Conservation (phyloP, 495 filamentous ascomycete genomes). For the Coniosporium apollinis region DNA sequence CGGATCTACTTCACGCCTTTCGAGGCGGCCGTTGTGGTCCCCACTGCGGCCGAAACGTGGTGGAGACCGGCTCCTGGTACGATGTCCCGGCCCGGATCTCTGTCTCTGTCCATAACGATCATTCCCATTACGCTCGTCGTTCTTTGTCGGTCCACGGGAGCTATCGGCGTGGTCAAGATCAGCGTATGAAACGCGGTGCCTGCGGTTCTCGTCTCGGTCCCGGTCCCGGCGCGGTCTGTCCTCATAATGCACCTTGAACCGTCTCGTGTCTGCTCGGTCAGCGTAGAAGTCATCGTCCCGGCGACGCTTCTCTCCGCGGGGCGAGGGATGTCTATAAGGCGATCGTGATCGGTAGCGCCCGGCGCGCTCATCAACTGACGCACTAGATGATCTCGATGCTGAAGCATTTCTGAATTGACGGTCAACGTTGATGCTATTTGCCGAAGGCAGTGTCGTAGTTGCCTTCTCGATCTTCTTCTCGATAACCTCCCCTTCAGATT, state of each 20-base stretch:
- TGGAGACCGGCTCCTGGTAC: conserved; percentile 54
- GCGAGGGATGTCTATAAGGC: conserved; percentile 8
- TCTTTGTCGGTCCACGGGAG: conserved; percentile 36
- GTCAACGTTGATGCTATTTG: conserved; percentile 61
- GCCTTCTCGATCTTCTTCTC: conserved; percentile 58
- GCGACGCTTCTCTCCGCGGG: conserved; percentile 11
- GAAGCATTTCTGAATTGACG: conserved; percentile 43
- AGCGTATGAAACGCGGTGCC: conserved; percentile 35
- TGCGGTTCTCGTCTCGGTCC: conserved; percentile 26
- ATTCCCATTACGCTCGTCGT: conserved; percentile 15
- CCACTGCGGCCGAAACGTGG: conserved; percentile 4
- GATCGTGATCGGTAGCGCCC: conserved; percentile 11
- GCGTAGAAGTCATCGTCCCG: conserved; percentile 4
- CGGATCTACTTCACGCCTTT: too few relatives aligned
- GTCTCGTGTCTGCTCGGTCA: conserved; percentile 34
- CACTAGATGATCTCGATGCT: conserved; percentile 34
- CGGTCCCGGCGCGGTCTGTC: conserved; percentile 24
- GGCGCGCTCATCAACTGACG: conserved; percentile 19
- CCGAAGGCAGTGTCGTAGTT: conserved; percentile 56
- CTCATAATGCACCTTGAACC: conserved; percentile 47
- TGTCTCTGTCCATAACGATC: conserved; percentile 16
- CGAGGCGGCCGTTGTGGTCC: neutral
- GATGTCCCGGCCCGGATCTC: conserved; percentile 29
- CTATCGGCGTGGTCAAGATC: conserved; percentile 47
- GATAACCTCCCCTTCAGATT: conserved; percentile 75